Base-by-base conservation (phyloP, 768 basidiomycete species). In the Trametes sanguinea region DNA sequence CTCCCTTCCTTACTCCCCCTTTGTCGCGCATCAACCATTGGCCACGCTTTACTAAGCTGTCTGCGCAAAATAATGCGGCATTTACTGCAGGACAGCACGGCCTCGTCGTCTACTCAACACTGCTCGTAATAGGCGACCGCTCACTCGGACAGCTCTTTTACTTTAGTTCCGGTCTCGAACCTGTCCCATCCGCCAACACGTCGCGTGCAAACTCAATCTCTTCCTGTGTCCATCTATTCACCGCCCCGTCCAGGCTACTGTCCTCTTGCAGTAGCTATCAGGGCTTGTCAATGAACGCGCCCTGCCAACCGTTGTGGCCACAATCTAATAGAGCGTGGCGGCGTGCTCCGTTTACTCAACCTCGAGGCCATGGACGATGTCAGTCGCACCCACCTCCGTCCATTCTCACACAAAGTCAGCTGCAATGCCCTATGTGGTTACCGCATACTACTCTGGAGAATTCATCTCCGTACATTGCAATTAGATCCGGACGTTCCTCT, bases 71-170 rank as follows among this genome's bases (percentile, higher is more conserved):
- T 55, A 22, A 52, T 10, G 13, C 27, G 29, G 48, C 11, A 6
- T 37, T 11, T 6, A 37, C 6, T 37, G 35, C 22, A 22, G 22
- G 22, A 22, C 22, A 22, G 54, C 61, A 62, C 61, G 61, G 55
- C 61, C 55, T 56, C 51, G 35, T 52, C 54, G 58, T 46, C 58
- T 54, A 29, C 32, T 53, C 44, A 29, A 52, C 48, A 43, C 50
- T 17, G 47, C 42, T 33, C 48, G 48, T 7, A 7, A 13, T 7
- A 7, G 39, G 39, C 54, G 42, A 51, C 22, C 22, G 22, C 22
- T 22, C 22, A 37, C 35, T 37, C 54, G 48, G 50, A 43, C 50
- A 11, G 16, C 39, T 30, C 14, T 51, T 50, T 33, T 6, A 37
- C 35, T 37, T 37, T 0, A 37, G 6, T 39, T 22, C 43, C 50